Conservation (phyloP, 305 asterid genomes). For the Striga hermonthica region DNA sequence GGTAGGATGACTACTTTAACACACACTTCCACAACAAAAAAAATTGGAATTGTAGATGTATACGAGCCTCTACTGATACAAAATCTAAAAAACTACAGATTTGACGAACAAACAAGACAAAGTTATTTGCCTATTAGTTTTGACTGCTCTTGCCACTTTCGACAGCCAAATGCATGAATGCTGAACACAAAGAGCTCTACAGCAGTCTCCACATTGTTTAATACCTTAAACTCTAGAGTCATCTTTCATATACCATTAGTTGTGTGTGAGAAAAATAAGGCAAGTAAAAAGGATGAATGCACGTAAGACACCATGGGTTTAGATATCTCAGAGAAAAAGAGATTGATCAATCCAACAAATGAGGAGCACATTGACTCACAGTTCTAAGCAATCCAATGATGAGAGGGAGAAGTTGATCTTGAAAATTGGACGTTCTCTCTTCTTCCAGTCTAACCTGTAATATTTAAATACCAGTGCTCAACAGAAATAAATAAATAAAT, state of each 20-base stretch:
- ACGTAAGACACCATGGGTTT: constrained; percentile 13
- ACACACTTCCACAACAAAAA: constrained; percentile 16
- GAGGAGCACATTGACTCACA: constrained; percentile 51
- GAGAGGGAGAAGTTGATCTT: constrained; percentile 93
- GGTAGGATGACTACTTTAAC: constrained; percentile 1
- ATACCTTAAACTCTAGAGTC: constrained; percentile 8
- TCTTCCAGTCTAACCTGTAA: constrained; percentile 79
- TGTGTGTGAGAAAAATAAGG: constrained; percentile 19
- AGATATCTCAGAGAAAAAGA: constrained; percentile 26
- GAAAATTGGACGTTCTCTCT: constrained; percentile 70
- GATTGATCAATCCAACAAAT: constrained; percentile 27
- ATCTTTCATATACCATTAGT: constrained; percentile 1
- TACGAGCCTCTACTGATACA: constrained; percentile 4
- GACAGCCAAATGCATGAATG: constrained; percentile 22
- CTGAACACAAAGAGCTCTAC: constrained; percentile 5
- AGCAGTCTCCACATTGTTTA: not conserved
- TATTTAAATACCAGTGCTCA: constrained; percentile 31
- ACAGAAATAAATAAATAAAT: constrained; percentile 22
- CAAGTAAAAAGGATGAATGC: constrained; percentile 11
- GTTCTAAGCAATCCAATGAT: constrained; percentile 96
- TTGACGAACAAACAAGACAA: not conserved
- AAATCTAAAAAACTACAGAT: not conserved
- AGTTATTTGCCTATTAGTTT: constrained; percentile 4
- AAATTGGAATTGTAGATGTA: not conserved
- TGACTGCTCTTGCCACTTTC: constrained; percentile 4